A percentile compares a stretch with the other conserved stretches of the same genome.
phyloP scores from a whole-genome alignment of 257 asterid genomes.

The Solanum tarijense region DNA sequence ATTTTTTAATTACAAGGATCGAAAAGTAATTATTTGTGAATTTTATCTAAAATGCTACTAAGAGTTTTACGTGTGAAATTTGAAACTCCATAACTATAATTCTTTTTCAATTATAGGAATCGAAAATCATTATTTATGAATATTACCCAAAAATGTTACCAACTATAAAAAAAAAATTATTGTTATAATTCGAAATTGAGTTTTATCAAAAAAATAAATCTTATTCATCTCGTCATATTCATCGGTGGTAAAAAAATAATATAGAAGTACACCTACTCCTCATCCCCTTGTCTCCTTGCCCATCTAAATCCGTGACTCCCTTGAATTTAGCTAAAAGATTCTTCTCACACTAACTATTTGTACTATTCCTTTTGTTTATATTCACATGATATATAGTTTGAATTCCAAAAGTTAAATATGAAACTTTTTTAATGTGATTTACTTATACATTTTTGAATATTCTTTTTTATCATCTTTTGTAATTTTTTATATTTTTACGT shows the following conservation, averaged over 20 bases:
- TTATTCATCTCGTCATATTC: neutral
- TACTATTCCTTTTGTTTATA: neutral
- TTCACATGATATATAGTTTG: neutral
- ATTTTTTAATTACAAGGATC: neutral
- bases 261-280: neutral
- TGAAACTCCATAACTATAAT: neutral
- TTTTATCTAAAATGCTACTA: neutral
- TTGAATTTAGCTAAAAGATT: neutral
- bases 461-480: neutral
- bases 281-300: slow-evolving; percentile 11
- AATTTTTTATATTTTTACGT: neutral
- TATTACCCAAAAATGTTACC: neutral
- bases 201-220: neutral
- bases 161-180: neutral
- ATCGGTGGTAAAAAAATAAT: neutral
- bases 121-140: neutral
- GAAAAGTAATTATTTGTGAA: neutral
- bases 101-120: neutral
- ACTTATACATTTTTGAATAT: neutral
- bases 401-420: neutral
- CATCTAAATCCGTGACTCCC: slow-evolving; percentile 16
- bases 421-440: neutral
- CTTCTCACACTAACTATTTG: neutral
- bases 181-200: accelerated
- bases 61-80: neutral